phyloP scores from a whole-genome alignment of 2,329 filamentous ascomycete genomes.

The Pseudogymnoascus sp. region DNA sequence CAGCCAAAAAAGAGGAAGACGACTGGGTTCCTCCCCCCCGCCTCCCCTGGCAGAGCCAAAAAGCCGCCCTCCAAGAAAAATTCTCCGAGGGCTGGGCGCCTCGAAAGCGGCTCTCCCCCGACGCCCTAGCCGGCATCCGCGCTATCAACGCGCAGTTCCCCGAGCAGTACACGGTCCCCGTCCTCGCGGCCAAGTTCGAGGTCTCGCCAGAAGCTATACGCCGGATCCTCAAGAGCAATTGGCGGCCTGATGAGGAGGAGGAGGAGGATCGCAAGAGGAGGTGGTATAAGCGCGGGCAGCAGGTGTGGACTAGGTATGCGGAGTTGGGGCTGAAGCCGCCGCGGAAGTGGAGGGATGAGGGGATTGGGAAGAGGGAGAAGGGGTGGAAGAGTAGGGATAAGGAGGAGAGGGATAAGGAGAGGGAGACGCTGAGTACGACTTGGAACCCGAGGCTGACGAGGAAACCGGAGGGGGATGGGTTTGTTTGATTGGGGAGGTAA shows the following conservation, averaged over 20 bases:
- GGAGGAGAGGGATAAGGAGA: slow-evolving; percentile 4
- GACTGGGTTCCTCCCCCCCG: slow-evolving; percentile 21
- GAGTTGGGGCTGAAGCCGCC: slow-evolving; percentile 56
- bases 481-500: background rate
- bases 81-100: slow-evolving; percentile 78
- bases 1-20: slow-evolving; percentile 7
- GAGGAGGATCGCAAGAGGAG: slow-evolving; percentile 49
- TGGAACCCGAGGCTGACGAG: background rate
- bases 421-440: slow-evolving; percentile 1
- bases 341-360: slow-evolving; percentile 44
- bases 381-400: slow-evolving; percentile 8
- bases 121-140: slow-evolving; percentile 83
- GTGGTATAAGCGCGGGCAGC: slow-evolving; percentile 54
- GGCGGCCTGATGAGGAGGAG: slow-evolving; percentile 52
- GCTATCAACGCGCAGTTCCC: slow-evolving; percentile 73
- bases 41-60: slow-evolving; percentile 67
- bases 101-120: slow-evolving; percentile 79
- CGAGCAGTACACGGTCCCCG: slow-evolving; percentile 63
- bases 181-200: slow-evolving; percentile 70
- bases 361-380: slow-evolving; percentile 22
- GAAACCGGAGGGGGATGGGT: slow-evolving; percentile 1
- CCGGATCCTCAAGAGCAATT: slow-evolving; percentile 75
- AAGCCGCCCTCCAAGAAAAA: slow-evolving; percentile 65
- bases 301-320: slow-evolving; percentile 51
- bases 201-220: slow-evolving; percentile 82